Evolutionary conservation across 148 eudicot genomes (phyloP).

Genomic region (Salicornia ramosissima): DNA sequence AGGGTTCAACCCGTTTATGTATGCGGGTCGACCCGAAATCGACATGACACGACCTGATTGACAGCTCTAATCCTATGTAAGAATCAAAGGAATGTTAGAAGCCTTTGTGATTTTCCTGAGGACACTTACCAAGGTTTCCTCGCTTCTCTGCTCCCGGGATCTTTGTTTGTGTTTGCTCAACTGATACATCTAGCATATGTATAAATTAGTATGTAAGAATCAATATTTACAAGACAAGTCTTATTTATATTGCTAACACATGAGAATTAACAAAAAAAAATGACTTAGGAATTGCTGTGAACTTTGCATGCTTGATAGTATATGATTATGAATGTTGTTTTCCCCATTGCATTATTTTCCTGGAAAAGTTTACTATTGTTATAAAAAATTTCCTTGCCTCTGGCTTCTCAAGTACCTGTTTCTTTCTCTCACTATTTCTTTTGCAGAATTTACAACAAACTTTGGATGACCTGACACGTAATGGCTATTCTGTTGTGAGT

Average conservation of each 20-base stretch:
- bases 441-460: slow-evolving; percentile 94
- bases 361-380: too few species aligned
- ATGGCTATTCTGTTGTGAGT: slow-evolving; percentile 97
- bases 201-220: not conserved
- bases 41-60: too few species aligned
- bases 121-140: not conserved
- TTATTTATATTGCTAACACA: not conserved
- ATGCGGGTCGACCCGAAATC: too few species aligned
- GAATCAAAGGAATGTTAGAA: too few species aligned
- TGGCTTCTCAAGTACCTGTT: too few species aligned
- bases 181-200: not conserved
- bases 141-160: not conserved
- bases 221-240: not conserved
- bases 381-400: too few species aligned
- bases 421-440: too few species aligned
- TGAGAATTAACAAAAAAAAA: not conserved
- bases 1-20: too few species aligned
- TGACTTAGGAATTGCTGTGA: not conserved
- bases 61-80: too few species aligned
- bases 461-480: slow-evolving; percentile 90
- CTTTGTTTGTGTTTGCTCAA: not conserved
- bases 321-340: not conserved
- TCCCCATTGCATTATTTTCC: not conserved
- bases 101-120: not conserved
- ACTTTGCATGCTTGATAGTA: not conserved